These are phyloP conservation scores for Cornus kousa DNA, from an alignment of 148 eudicot species.

Conservation along the genomic window DNA sequence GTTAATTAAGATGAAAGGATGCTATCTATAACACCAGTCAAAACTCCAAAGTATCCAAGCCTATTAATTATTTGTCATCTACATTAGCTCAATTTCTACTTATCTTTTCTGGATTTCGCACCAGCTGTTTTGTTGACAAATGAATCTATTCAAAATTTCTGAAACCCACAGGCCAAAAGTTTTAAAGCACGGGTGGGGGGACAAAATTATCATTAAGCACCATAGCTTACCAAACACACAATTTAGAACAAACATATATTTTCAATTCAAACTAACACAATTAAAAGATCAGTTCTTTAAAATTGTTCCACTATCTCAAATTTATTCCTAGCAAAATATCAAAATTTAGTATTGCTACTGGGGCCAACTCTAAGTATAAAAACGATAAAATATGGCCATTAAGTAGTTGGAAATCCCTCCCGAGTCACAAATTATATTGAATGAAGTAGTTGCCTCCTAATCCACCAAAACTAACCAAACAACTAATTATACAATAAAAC, in stretches of 20 bases:
- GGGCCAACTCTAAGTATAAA: not conserved
- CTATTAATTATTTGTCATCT: not conserved
- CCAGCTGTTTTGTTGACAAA: not conserved
- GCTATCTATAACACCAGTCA: not conserved
- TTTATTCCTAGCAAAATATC: not conserved
- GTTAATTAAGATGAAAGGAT: not conserved
- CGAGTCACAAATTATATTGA: not conserved
- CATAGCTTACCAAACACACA: not conserved
- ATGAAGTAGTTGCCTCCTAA: not conserved
- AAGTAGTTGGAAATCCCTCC: not conserved
- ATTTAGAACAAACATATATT: not conserved
- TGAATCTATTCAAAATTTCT: not conserved
- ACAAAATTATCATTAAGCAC: not conserved
- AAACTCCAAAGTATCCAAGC: not conserved
- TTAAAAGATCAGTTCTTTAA: not conserved
- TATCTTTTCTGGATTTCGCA: not conserved
- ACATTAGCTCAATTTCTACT: not conserved
- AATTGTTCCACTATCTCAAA: not conserved
- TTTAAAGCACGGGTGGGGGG: not conserved
- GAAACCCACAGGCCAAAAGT: constrained; percentile 4
- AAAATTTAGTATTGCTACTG: not conserved
- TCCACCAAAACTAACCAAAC: not conserved
- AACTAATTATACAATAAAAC: not conserved
- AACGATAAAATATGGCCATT: not conserved
- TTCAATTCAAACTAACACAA: not conserved